phyloP scores from a whole-genome alignment of 768 basidiomycete species.

The Calocybe gangraenosa region DNA sequence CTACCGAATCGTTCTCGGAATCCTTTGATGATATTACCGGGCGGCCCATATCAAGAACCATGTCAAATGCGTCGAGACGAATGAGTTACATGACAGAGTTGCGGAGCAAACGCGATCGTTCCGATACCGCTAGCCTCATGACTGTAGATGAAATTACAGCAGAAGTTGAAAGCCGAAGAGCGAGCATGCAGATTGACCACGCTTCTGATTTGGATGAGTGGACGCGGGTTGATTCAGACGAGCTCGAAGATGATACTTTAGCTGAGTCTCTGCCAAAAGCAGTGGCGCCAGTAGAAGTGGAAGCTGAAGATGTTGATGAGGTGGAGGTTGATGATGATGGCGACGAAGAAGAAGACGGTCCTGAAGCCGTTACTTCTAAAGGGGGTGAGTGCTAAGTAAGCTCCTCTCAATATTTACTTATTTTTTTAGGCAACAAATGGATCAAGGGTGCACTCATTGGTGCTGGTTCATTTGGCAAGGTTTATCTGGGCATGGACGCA shows the following conservation, averaged over 20 bases:
- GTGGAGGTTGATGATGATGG: slow-evolving; percentile 40
- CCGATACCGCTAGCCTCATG: slow-evolving; percentile 86
- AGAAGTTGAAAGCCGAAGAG: slow-evolving; percentile 75
- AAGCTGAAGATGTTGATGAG: slow-evolving; percentile 44
- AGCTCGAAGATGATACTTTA: slow-evolving; percentile 30
- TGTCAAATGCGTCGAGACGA: slow-evolving; percentile 55
- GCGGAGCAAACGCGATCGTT: slow-evolving; percentile 76
- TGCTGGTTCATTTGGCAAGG: slow-evolving; percentile 91
- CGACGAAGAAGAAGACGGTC: slow-evolving; percentile 38
- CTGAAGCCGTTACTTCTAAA: slow-evolving; percentile 50
- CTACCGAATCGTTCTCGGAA: slow-evolving; percentile 76
- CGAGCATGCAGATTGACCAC: slow-evolving; percentile 41
- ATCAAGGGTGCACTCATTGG: slow-evolving; percentile 96
- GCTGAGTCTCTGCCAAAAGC: slow-evolving; percentile 43
- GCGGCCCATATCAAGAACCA: slow-evolving; percentile 35
- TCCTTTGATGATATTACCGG: slow-evolving; percentile 59
- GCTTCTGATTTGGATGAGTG: slow-evolving; percentile 60
- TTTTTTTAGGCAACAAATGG: slow-evolving; percentile 78
- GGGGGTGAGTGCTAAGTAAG: slow-evolving; percentile 35
- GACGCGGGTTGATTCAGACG: slow-evolving; percentile 63
- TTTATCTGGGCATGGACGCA: slow-evolving; percentile 95
- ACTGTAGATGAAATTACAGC: slow-evolving; percentile 99
- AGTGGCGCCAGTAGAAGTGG: slow-evolving; percentile 41
- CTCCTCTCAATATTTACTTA: not conserved
- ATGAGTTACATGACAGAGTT: slow-evolving; percentile 82